These are phyloP conservation scores for Vinca minor DNA, from an alignment of 257 asterid genomes.

Conservation along the genomic window DNA sequence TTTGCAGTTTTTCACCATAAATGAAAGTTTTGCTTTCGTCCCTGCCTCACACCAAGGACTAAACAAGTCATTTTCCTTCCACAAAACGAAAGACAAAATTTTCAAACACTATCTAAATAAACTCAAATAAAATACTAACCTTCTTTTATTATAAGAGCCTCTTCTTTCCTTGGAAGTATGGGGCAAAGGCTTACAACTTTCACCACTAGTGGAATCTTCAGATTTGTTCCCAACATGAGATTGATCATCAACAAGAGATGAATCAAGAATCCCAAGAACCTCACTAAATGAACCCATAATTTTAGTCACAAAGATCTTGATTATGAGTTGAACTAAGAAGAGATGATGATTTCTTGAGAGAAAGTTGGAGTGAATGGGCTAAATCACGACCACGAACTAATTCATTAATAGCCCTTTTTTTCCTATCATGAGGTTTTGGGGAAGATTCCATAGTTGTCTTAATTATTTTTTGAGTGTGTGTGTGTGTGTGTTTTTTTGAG, in stretches of 20 bases:
- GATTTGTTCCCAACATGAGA: not conserved
- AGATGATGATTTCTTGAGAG: not conserved
- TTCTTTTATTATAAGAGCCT: constrained; percentile 4
- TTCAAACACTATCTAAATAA: too few relatives aligned
- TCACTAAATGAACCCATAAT: not conserved
- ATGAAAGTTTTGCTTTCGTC: too few relatives aligned
- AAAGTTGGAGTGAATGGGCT: not conserved
- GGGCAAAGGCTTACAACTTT: constrained; percentile 1
- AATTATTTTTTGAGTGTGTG: too few relatives aligned
- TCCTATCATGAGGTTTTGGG: too few relatives aligned
- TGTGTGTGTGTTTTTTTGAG: too few relatives aligned
- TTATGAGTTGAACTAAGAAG: too few relatives aligned
- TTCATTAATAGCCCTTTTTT: not conserved
- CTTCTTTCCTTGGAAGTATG: constrained; percentile 1
- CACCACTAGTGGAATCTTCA: constrained; percentile 7
- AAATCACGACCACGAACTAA: constrained; percentile 3
- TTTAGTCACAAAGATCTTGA: not conserved
- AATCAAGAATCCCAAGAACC: not conserved
- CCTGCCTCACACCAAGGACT: too few relatives aligned
- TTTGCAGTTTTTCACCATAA: too few relatives aligned
- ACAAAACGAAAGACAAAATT: too few relatives aligned
- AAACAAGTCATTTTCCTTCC: too few relatives aligned
- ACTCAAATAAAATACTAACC: not conserved
- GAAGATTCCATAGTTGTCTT: not conserved
- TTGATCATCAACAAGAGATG: too few relatives aligned